Conservation (phyloP, 768 basidiomycete species). For the Boletus vinaceobasis region DNA sequence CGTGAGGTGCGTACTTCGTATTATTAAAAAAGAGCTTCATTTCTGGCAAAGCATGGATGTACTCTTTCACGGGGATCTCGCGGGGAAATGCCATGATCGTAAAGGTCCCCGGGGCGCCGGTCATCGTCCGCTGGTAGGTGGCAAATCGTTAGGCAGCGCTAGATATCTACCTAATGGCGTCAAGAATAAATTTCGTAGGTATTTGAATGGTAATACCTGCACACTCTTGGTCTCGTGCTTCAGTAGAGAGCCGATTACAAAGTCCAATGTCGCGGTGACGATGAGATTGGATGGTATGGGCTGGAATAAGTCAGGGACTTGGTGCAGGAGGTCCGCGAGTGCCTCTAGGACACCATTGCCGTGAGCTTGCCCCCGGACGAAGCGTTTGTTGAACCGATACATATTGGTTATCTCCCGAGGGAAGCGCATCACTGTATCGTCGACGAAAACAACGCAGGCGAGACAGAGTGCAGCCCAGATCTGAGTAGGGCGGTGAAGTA, state of each 20-base stretch:
- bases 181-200: background rate
- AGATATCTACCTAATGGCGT: constrained; percentile 3
- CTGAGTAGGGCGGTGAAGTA: constrained; percentile 22
- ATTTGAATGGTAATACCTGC: constrained; percentile 12
- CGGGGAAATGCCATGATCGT: constrained; percentile 33
- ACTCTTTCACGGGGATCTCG: constrained; percentile 28
- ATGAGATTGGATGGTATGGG: constrained; percentile 31
- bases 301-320: constrained; percentile 25
- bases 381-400: constrained; percentile 30
- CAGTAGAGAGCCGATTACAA: constrained; percentile 30
- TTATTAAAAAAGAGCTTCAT: constrained; percentile 25
- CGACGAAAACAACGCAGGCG: constrained; percentile 30
- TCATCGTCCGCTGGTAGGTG: constrained; percentile 16
- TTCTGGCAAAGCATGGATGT: constrained; percentile 36
- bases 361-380: constrained; percentile 26
- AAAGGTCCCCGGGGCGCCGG: constrained; percentile 31
- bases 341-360: constrained; percentile 29
- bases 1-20: constrained; percentile 30
- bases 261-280: constrained; percentile 32
- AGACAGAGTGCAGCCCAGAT: constrained; percentile 38
- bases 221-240: constrained; percentile 27
- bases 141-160: constrained; percentile 16
- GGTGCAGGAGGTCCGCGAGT: constrained; percentile 26
- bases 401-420: constrained; percentile 15
- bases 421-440: constrained; percentile 31